phyloP scores from a whole-genome alignment of 2,329 filamentous ascomycete genomes.

The Ascosphaera apis region DNA sequence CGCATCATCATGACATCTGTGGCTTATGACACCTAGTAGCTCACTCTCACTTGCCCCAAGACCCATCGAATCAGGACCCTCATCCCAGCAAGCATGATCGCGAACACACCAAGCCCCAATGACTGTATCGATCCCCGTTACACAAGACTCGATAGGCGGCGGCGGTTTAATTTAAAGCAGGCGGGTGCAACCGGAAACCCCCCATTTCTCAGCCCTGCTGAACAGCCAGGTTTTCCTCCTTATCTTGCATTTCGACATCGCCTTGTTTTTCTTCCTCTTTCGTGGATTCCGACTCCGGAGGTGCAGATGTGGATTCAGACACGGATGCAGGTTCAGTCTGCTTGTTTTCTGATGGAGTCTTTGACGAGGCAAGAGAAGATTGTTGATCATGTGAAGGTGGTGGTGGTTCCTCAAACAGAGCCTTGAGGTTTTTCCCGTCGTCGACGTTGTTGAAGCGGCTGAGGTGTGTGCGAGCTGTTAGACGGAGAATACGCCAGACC shows the following conservation, averaged over 20 bases:
- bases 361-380: slow-evolving; percentile 7
- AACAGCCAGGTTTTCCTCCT: background rate
- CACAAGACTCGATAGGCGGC: background rate
- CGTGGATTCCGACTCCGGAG: background rate
- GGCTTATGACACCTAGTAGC: background rate
- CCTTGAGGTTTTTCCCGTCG: slow-evolving; percentile 45
- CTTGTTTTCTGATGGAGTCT: slow-evolving; percentile 7
- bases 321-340: slow-evolving; percentile 4
- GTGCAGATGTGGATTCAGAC: no score
- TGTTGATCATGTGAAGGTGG: slow-evolving; percentile 1
- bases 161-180: background rate
- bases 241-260: background rate
- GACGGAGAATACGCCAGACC: slow-evolving; percentile 68
- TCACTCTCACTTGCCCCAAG: background rate
- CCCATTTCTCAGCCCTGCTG: background rate
- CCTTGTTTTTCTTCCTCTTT: background rate
- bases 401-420: slow-evolving; percentile 19
- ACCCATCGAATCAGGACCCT: no score
- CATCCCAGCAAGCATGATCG: background rate
- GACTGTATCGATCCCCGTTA: background rate
- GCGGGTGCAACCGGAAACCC: background rate
- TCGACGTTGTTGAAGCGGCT: slow-evolving; percentile 71
- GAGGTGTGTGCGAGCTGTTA: slow-evolving; percentile 52
- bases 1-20: background rate
- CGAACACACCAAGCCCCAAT: background rate